Evolutionary conservation across 2,329 filamentous ascomycete species (phyloP).

Genomic region (Cylindrodendrum hubeiense): DNA sequence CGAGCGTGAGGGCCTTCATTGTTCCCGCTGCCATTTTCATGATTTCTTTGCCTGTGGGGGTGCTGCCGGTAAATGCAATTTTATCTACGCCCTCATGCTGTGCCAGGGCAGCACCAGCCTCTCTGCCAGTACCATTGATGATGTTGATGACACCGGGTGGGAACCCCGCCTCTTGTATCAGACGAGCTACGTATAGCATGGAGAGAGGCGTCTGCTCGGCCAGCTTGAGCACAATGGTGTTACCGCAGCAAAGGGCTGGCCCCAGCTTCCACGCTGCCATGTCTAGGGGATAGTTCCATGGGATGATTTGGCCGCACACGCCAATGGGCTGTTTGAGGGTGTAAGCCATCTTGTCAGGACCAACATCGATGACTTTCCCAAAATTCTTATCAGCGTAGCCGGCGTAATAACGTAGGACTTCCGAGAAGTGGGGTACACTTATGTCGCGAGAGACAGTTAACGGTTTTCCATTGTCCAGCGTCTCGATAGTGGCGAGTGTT

Average conservation of each 20-base stretch:
- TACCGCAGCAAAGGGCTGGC: constrained; percentile 66
- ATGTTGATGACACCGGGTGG: constrained; percentile 81
- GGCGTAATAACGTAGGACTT: constrained; percentile 78
- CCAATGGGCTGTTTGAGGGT: constrained; percentile 24
- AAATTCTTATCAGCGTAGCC: constrained; percentile 85
- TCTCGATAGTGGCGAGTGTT: constrained; percentile 67
- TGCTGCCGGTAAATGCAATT: constrained; percentile 80
- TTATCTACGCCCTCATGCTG: constrained; percentile 75
- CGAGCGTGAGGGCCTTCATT: constrained; percentile 70
- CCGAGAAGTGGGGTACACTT: constrained; percentile 65
- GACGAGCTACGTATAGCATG: constrained; percentile 70
- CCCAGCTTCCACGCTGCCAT: constrained; percentile 8
- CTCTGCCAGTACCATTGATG: constrained; percentile 73
- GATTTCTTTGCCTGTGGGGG: constrained; percentile 74
- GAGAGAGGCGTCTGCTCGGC: constrained; percentile 73
- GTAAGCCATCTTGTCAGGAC: constrained; percentile 78
- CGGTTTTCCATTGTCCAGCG: constrained; percentile 84
- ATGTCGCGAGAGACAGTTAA: constrained; percentile 74
- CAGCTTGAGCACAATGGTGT: constrained; percentile 70
- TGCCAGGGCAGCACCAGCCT: constrained; percentile 74
- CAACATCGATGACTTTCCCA: constrained; percentile 81
- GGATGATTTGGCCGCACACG: constrained; percentile 29
- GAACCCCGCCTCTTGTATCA: constrained; percentile 78
- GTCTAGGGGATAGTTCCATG: constrained; percentile 14
- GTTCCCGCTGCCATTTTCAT: constrained; percentile 76